phyloP scores from a whole-genome alignment of 805 yeast genomes.

The Deakozyma indianensis region DNA sequence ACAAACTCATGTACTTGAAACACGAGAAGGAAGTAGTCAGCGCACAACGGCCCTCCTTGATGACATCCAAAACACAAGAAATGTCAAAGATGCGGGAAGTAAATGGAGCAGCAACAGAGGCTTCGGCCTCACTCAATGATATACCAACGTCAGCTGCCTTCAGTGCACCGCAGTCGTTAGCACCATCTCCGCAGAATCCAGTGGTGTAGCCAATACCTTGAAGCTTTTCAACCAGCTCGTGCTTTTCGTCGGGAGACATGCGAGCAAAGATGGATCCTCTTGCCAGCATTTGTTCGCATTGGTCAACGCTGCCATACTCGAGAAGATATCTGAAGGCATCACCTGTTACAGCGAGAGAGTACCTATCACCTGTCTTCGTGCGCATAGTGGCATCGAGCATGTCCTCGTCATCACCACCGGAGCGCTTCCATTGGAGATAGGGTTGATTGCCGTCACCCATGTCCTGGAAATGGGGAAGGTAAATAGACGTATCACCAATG shows the following conservation, averaged over 20 bases:
- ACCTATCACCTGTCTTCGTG: conserved; percentile 30
- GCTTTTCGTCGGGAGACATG: conserved; percentile 99
- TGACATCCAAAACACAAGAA: conserved; percentile 81
- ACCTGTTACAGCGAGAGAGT: conserved; percentile 78
- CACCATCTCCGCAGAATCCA: conserved; percentile 99
- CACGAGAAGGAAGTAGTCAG: conserved; percentile 91
- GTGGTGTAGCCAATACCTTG: conserved; percentile 81
- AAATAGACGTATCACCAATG: conserved; percentile 35
- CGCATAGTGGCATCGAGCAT: conserved; percentile 49
- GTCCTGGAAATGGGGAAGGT: conserved; percentile 54
- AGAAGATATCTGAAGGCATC: conserved; percentile 74
- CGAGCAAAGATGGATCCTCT: conserved; percentile 76
- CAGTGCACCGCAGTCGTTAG: conserved; percentile 96
- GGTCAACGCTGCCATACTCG: conserved; percentile 29
- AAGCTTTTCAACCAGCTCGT: conserved; percentile 79
- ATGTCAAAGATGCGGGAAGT: conserved; percentile 84
- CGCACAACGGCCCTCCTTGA: conserved; percentile 89
- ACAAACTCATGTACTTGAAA: conserved; percentile 94
- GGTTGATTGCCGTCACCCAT: conserved; percentile 3
- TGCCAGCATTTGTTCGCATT: conserved; percentile 45
- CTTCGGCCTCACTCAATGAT: conserved; percentile 93
- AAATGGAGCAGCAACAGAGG: conserved; percentile 97
- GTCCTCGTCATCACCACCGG: conserved; percentile 28
- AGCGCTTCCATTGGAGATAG: conserved; percentile 6
- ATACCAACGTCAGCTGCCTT: conserved; percentile 97